These are phyloP conservation scores for Rhodotorula taiwanensis DNA, from an alignment of 768 basidiomycete species.

Conservation along the genomic window DNA sequence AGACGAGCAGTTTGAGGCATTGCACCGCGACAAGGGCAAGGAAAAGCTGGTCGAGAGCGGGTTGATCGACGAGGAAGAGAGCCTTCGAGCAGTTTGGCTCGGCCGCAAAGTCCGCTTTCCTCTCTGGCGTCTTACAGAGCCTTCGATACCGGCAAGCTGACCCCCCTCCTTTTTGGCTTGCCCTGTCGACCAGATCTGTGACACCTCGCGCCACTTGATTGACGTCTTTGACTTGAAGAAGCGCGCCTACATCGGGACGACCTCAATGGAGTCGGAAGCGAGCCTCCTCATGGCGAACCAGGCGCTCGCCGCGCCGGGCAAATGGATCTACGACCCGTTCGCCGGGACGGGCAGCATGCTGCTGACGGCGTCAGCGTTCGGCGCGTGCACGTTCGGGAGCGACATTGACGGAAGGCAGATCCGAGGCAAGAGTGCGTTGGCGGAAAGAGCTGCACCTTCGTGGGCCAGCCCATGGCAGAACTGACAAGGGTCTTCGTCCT, in stretches of 20 bases:
- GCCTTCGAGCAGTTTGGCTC: slow-evolving; percentile 57
- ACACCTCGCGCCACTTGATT: slow-evolving; percentile 54
- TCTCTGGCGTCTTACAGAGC: background rate
- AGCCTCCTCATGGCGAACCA: slow-evolving; percentile 96
- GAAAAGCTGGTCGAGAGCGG: background rate
- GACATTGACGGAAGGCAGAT: slow-evolving; percentile 98
- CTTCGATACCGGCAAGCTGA: slow-evolving; percentile 65
- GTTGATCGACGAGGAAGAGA: slow-evolving; percentile 4
- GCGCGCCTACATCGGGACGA: slow-evolving; percentile 84
- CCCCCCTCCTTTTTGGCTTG: slow-evolving; percentile 20
- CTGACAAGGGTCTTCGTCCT: too few species aligned
- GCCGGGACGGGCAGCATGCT: slow-evolving; percentile 48
- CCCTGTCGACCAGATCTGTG: slow-evolving; percentile 20
- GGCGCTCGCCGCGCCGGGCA: slow-evolving; percentile 82
- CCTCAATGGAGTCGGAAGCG: slow-evolving; percentile 95
- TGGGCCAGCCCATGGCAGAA: too few species aligned
- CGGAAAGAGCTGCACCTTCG: background rate
- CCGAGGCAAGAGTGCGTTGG: slow-evolving; percentile 70
- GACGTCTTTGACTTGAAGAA: slow-evolving; percentile 78
- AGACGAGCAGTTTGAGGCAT: slow-evolving; percentile 21
- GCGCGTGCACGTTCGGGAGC: slow-evolving; percentile 76
- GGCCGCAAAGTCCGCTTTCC: slow-evolving; percentile 71
- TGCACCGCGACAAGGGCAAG: slow-evolving; percentile 48
- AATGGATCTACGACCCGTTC: slow-evolving; percentile 90
- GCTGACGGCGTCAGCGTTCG: slow-evolving; percentile 72